A percentile compares a stretch with the other conserved stretches of the same genome.
Evolutionary conservation across 306 rosid genomes (phyloP).

Genomic region (Vigna radiata): DNA sequence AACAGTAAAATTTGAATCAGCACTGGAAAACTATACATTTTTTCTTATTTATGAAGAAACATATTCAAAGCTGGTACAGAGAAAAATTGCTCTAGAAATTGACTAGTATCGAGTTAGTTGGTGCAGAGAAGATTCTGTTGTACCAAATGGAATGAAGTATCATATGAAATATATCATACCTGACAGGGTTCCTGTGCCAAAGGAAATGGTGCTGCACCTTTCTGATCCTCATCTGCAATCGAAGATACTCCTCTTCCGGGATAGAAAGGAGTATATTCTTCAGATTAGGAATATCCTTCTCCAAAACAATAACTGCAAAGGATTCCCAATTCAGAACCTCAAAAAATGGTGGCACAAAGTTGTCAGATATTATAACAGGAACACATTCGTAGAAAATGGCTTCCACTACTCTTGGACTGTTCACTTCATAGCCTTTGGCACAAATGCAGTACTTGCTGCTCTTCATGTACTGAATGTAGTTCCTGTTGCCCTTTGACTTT

Average conservation of each 20-base stretch:
- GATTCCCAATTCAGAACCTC: constrained; percentile 85
- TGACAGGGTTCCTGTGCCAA: constrained; percentile 78
- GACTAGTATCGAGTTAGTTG: neutral
- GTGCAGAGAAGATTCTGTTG: constrained; percentile 65
- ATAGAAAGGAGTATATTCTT: constrained; percentile 77
- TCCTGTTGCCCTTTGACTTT: constrained; percentile 56
- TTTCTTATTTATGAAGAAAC: no score
- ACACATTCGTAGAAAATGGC: constrained; percentile 84
- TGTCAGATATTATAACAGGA: constrained; percentile 86
- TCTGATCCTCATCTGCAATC: constrained; percentile 73
- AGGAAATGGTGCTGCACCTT: constrained; percentile 83
- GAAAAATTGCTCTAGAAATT: no score
- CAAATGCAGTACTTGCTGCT: constrained; percentile 93
- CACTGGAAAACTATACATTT: no score
- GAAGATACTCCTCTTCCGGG: constrained; percentile 61
- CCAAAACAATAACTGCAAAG: constrained; percentile 81
- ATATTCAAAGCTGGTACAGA: no score
- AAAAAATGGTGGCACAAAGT: constrained; percentile 85
- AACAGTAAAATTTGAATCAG: no score
- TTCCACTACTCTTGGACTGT: constrained; percentile 92
- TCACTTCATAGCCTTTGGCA: constrained; percentile 90
- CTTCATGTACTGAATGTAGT: constrained; percentile 77
- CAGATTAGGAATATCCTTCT: constrained; percentile 82
- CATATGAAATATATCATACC: constrained; percentile 89
- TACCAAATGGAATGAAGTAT: constrained; percentile 88